Evolutionary conservation across 306 rosid species (phyloP), one percentile per base, ranked within the genome.

Genomic region (Quercus berberidifolia): DNA sequence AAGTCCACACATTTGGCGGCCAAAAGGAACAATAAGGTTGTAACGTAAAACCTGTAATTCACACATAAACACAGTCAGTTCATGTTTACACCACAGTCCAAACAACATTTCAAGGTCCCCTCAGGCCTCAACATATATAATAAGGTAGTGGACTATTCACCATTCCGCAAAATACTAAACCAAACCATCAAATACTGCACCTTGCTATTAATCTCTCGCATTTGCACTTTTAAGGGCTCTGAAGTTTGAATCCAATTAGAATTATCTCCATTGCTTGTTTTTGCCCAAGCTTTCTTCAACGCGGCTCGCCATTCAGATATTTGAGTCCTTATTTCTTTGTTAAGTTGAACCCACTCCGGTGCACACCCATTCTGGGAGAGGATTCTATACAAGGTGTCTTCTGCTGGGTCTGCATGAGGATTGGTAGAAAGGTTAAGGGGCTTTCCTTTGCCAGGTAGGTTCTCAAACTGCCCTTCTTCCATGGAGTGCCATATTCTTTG

Each of bases 321-420:
- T 28, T 49, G 79, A 65, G 35, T 79, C 85, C 97, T 88, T 69
- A 94, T 92, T 85, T 94, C 98, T 68, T 92, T 91, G 97, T 94
- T 94, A 84, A 92, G 98, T 74, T 90, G 94, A 71, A 92, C 91
- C 97, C 97, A 94, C 80, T 90, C 93, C 0, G 97, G 98, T 3
- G 96, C 94, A 55, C 97, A 94, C 14, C 92, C 91, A 60, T 94
- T 94, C 80, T 89, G 91, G 0, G 96, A 91, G 20, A 92, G 90
- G 73, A 94, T 88, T 63, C 97, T 78, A 71, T 94, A 89, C 75
- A 94, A 43, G 43, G 98, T 91, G 82, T 94, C 98, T 65, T 91
- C 97, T 49, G 97, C 97, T 60, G 98, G 93, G 84, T 94, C 97
- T 3, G 92, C 98, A 51, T 94, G 97, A 78, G 98, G 97, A 80